These are phyloP conservation scores for Stephania cephalantha DNA, from an alignment of 164 flowering plant genomes.

Conservation along the genomic window DNA sequence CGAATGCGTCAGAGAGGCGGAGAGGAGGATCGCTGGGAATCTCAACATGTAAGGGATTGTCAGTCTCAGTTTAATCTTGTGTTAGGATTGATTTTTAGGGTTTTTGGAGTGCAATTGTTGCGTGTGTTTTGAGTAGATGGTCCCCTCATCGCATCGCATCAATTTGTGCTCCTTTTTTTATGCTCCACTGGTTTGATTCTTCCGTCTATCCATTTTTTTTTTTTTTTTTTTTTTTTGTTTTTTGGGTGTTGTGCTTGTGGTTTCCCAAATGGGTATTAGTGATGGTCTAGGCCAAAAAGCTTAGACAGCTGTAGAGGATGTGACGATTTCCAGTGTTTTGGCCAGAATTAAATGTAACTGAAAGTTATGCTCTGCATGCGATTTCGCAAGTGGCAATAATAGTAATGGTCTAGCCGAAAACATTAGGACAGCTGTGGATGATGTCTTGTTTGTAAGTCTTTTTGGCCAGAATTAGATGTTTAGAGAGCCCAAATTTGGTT, in stretches of 20 bases:
- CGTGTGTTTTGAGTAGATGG: not conserved
- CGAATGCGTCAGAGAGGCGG: slow-evolving; percentile 91
- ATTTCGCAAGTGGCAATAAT: too few relatives aligned
- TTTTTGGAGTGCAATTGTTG: not conserved
- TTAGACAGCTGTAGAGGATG: not conserved
- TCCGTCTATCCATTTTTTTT: too few relatives aligned
- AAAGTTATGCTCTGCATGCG: too few relatives aligned
- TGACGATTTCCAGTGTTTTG: not conserved
- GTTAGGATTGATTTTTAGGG: not conserved
- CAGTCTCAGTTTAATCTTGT: not conserved
- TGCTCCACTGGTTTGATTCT: not conserved
- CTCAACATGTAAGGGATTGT: slow-evolving; percentile 58
- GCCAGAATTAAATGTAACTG: not conserved
- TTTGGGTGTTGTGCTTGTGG: not conserved
- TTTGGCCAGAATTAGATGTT: too few relatives aligned
- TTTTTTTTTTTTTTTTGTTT: not conserved
- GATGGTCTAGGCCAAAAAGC: not conserved
- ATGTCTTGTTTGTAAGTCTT: too few relatives aligned
- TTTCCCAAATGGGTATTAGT: not conserved
- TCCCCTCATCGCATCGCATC: not conserved
- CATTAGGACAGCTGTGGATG: too few relatives aligned
- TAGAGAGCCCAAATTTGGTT: too few relatives aligned
- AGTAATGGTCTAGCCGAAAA: too few relatives aligned
- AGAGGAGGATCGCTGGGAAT: slow-evolving; percentile 74
- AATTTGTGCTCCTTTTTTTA: not conserved